Evolutionary conservation across 495 filamentous ascomycete genomes (phyloP), one percentile per base, ranked within the genome.

Genomic region (Podospora didyma): DNA sequence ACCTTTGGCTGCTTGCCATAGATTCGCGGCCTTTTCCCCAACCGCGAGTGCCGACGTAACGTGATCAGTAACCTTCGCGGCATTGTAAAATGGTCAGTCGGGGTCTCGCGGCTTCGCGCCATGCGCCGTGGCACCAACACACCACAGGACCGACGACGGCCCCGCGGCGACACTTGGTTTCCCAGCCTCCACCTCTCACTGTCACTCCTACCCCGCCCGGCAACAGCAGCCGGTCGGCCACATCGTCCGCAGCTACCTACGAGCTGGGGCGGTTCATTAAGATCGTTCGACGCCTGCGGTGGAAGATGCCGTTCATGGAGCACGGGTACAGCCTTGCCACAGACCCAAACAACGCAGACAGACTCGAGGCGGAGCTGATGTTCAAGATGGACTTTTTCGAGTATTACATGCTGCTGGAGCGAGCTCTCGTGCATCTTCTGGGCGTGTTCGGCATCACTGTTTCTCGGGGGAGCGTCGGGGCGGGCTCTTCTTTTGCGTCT

Each of bases 301-400:
- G 82, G 83, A 86, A 86, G 59, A 69, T 83, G 1, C 77, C 76
- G 4, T 82, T 80, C 62, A 74, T 86, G 42, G 78, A 74, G 6
- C 64, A 73, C 35, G 82, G 73, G 26, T 86, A 85, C 66, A 63
- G 63, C 17, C 62, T 17, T 16, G 19, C 7, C n/a, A 12, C 0
- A n/a, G 45, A 59, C 49, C 63, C 64, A 42, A 46, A 46, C 58
- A 42, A 58, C 55, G 31, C 48, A 46, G 37, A n/a, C 7, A 23
- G 26, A 48, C 3, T 62, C 10, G 72, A 82, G 21, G 73, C 74
- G 0, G 80, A 85, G 60, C 76, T 82, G 26, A 86, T 86, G 77
- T 88, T 88, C 72, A 86, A 87, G 63, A 70, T 87, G 7, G 85
- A 88, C 59, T 88, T 87, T 58, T 81, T 85, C 69, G 85, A 88